Base-by-base conservation (phyloP, 2,329 filamentous ascomycete genomes). In the Aspergillus tubingensis region DNA sequence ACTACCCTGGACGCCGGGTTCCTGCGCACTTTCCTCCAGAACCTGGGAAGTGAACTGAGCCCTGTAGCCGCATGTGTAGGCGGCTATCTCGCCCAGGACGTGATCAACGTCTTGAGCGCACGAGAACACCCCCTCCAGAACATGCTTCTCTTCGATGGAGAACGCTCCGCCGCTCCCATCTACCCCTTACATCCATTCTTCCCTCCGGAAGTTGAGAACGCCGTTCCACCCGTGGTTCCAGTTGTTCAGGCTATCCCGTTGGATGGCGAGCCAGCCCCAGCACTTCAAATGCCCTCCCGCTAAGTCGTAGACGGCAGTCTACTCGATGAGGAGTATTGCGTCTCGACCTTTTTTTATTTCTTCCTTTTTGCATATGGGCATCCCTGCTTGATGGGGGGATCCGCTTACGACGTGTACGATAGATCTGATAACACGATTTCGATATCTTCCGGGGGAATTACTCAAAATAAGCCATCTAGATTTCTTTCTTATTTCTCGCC, bases 91-190 rank as follows among this genome's bases (percentile, higher is more conserved):
- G 92, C 94, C 0, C 95, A 99, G 78, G 95, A 99, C 73, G 92
- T 96, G 54, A 98, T 99, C 79, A 98, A 98, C 70, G 93, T 97
- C 32, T 85, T 98, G 5, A 92, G 93, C 52, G 88, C 91, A 73
- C 88, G 90, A 43, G 92, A 98, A 79, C 95, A 97, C 76, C 95
- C 95, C 0, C 90, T 99, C 44, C 95, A 99, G 79, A 99, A 99
- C 76, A 87, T 96, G 74, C 85, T 96, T 53, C 81, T 98, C 19
- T 96, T 98, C 70, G 92, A 98, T 74, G 93, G 93, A 13, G 90
- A 91, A 67, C 85, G 83, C 49, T 90, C 91, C 76, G 86, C 91
- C 65, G 91, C 90, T 0, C 87, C 87, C 2, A 88, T 95, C 66
- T 96, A 95, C 25, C 85, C 92, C 2, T 81, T 98, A 44, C 91